Percentiles rank a stretch among this genome's conserved stretches.
phyloP scores from a whole-genome alignment of 2,329 filamentous ascomycete species.

The Colletotrichum acutatum region DNA sequence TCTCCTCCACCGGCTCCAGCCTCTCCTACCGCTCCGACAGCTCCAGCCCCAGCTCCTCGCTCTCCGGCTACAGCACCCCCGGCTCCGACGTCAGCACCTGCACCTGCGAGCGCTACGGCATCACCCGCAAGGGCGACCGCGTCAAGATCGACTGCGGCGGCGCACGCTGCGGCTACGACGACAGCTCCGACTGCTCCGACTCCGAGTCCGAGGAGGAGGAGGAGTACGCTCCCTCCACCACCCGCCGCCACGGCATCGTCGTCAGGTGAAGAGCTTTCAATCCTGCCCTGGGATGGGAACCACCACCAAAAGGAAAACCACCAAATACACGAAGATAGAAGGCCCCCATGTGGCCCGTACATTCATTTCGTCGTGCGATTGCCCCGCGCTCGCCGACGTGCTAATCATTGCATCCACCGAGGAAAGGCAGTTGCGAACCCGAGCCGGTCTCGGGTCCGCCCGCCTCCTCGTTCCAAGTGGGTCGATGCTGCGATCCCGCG shows the following conservation, averaged over 20 bases:
- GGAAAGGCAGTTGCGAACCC: conserved; percentile 43
- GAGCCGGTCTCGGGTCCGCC: conserved; percentile 57
- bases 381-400: conserved; percentile 23
- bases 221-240: conserved; percentile 56
- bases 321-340: conserved; percentile 31
- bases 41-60: conserved; percentile 77
- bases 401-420: conserved; percentile 37
- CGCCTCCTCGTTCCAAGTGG: conserved; percentile 48
- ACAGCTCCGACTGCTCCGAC: conserved; percentile 73
- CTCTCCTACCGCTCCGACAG: conserved; percentile 79
- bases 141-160: conserved; percentile 98
- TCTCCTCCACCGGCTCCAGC: conserved; percentile 76
- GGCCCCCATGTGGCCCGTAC: conserved; percentile 42
- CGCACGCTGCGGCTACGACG: conserved; percentile 85
- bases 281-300: conserved; percentile 27
- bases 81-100: conserved; percentile 82
- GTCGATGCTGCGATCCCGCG: conserved; percentile 66
- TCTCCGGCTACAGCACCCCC: conserved; percentile 83
- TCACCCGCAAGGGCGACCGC: conserved; percentile 91
- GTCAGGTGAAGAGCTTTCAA: conserved; percentile 50
- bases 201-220: conserved; percentile 68
- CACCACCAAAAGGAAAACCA: not conserved
- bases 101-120: conserved; percentile 96
- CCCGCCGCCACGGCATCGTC: conserved; percentile 73
- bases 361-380: conserved; percentile 44